phyloP scores from a whole-genome alignment of 768 basidiomycete species.

The Thelephora ganbajun region DNA sequence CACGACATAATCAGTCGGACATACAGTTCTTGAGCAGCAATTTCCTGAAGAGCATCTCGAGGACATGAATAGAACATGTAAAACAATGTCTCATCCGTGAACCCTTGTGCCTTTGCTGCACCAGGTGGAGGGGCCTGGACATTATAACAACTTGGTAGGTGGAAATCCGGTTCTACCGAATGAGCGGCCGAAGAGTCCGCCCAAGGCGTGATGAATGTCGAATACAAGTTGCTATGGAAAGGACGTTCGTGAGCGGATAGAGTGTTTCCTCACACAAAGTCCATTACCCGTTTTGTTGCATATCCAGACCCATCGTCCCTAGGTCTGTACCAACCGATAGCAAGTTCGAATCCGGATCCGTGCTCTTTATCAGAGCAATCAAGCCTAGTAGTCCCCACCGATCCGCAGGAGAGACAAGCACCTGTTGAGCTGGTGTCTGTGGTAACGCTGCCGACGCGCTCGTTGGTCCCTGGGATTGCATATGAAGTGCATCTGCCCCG shows the following conservation, averaged over 20 bases:
- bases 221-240: conserved; percentile 58
- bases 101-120: conserved; percentile 64
- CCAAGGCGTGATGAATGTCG: conserved; percentile 95
- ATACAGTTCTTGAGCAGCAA: conserved; percentile 90
- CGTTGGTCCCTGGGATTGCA: conserved; percentile 21
- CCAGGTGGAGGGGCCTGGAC: conserved; percentile 81
- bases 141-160: conserved; percentile 84
- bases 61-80: conserved; percentile 97
- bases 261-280: conserved; percentile 1
- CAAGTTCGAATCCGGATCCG: conserved; percentile 71
- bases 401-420: conserved; percentile 85
- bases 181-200: conserved; percentile 78
- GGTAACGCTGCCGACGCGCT: conserved; percentile 36
- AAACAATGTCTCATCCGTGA: conserved; percentile 93
- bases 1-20: conserved; percentile 20
- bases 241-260: neutral
- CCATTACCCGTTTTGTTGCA: conserved; percentile 70
- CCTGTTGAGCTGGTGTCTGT: conserved; percentile 87
- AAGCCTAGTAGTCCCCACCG: conserved; percentile 87
- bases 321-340: conserved; percentile 84
- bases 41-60: conserved; percentile 83
- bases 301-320: conserved; percentile 83
- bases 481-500: conserved; percentile 14
- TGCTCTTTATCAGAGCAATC: conserved; percentile 75
- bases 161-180: conserved; percentile 83